Evolutionary conservation across 1,284 basidiomycete genomes (phyloP).

Genomic region (Mrakiaceae sp.): DNA sequence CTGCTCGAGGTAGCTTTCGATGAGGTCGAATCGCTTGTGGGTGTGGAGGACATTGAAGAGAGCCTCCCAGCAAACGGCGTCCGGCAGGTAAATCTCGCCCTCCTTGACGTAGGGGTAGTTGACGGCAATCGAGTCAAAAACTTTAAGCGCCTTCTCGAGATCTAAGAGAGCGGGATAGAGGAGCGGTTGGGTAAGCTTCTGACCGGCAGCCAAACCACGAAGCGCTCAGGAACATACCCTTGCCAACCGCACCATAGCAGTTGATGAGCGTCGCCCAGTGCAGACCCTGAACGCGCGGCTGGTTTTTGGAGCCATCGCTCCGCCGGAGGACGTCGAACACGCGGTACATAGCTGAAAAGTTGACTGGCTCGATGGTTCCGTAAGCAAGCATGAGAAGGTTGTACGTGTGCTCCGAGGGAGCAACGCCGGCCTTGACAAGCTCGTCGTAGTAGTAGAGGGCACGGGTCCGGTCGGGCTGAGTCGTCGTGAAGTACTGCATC

Average conservation of each 20-base stretch:
- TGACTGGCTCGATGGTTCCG: slow-evolving; percentile 73
- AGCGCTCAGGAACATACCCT: slow-evolving; percentile 25
- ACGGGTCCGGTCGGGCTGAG: slow-evolving; percentile 68
- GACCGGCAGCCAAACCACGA: no score
- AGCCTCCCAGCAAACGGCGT: slow-evolving; percentile 84
- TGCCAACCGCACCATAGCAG: slow-evolving; percentile 69
- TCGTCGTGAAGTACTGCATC: slow-evolving; percentile 93
- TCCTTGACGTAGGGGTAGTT: slow-evolving; percentile 23
- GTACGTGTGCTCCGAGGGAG: slow-evolving; percentile 80
- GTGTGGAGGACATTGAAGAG: slow-evolving; percentile 78
- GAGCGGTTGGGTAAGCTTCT: no score
- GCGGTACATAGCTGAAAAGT: slow-evolving; percentile 60
- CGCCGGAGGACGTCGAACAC: slow-evolving; percentile 52
- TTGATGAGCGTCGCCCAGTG: slow-evolving; percentile 92
- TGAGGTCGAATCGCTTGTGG: slow-evolving; percentile 62
- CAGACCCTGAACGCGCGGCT: slow-evolving; percentile 52
- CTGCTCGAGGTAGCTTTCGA: slow-evolving; percentile 54
- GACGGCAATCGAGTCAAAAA: slow-evolving; percentile 64
- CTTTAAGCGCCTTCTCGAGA: slow-evolving; percentile 58
- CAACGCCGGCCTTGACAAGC: slow-evolving; percentile 52
- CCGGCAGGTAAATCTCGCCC: slow-evolving; percentile 41
- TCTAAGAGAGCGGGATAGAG: slow-evolving; percentile 33
- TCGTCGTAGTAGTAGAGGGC: slow-evolving; percentile 67
- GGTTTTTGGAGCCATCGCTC: slow-evolving; percentile 37
- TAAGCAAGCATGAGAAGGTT: slow-evolving; percentile 90